Evolutionary conservation across 306 rosid species (phyloP), one percentile per base, ranked within the genome.

Genomic region (Gynostemma pentaphyllum): DNA sequence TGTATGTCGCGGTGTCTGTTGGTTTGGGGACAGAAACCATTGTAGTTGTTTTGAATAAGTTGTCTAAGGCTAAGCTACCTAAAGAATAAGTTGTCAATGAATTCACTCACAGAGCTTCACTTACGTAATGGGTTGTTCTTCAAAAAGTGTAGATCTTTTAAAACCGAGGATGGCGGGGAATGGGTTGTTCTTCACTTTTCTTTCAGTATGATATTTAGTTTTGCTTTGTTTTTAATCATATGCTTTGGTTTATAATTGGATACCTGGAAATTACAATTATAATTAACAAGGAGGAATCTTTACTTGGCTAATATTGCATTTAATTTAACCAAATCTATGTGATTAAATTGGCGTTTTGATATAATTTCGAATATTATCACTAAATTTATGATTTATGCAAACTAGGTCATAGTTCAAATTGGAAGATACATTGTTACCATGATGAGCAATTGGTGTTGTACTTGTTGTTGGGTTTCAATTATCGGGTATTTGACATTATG

Each of bases 361-460:
- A 24, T 30, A 30, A 29, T 8, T 4, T 55, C 44, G 14, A 13
- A 22, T 28, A 9, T 40, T 5, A 68, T 68, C 37, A 41, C 41
- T 54, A 42, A 55, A n/a, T n/a, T 63, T 54, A 46, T 9, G 46
- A 29, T 75, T 50, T 51, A 40, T 15, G 32, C 13, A 49, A 46
- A 67, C 67, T 39, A 92, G 98, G 77, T 81, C 69, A 95, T 95
- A 18, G 49, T 92, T 53, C 95, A 86, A 75, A 74, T 92, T 49
- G 96, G 96, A 70, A 88, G 98, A 73, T 92, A 88, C 75, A 88
- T 92, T 45, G 92, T 88, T 74, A 92, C 98, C 21, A 86, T 92
- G 96, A 86, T 84, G 98, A 88, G 98, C 85, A 92, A n/a, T 90
- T 2, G 98, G 98, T 68, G 95, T 82, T 41, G 70, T 88, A 66